Percentiles rank a stretch among this genome's conserved stretches.
These are phyloP conservation scores for Stygiomarasmius scandens DNA, from an alignment of 1,284 basidiomycete species.

Conservation along the genomic window DNA sequence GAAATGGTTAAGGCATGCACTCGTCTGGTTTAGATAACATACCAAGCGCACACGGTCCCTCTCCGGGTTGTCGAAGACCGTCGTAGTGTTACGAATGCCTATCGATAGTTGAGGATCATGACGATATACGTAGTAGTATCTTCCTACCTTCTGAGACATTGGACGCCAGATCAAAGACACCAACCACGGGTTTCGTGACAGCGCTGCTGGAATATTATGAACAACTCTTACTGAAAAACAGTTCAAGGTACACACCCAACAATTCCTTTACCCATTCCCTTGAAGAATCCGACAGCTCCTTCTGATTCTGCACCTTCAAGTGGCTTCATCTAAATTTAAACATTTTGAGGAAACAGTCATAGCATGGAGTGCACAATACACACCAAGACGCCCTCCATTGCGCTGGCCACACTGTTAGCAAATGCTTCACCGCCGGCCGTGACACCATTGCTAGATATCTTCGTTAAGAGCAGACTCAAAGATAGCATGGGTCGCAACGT, in stretches of 20 bases:
- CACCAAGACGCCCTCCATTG: constrained; percentile 94
- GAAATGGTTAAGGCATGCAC: constrained; percentile 8
- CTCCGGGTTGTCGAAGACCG: constrained; percentile 93
- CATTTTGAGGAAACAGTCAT: neutral
- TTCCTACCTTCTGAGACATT: constrained; percentile 89
- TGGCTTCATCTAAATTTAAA: constrained; percentile 74
- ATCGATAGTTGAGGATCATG: constrained; percentile 6
- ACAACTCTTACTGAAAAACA: neutral
- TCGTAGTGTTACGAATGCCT: constrained; percentile 97
- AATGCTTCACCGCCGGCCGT: constrained; percentile 93
- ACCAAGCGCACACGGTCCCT: constrained; percentile 88
- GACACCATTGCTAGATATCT: constrained; percentile 79
- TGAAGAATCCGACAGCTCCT: constrained; percentile 96
- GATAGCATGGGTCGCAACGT: constrained; percentile 32
- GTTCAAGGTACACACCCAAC: constrained; percentile 69
- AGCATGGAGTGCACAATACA: constrained; percentile 30
- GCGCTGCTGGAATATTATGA: constrained; percentile 49
- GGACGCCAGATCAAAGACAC: constrained; percentile 94
- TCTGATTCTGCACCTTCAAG: constrained; percentile 95
- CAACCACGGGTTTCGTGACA: constrained; percentile 96
- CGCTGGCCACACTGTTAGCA: constrained; percentile 92
- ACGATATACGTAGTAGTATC: neutral
- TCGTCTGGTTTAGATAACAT: constrained; percentile 26
- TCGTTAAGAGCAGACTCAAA: neutral
- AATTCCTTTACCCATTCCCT: constrained; percentile 95